Conservation (phyloP, 306 rosid species). For the barrel medic (Medicago truncatula) region DNA sequence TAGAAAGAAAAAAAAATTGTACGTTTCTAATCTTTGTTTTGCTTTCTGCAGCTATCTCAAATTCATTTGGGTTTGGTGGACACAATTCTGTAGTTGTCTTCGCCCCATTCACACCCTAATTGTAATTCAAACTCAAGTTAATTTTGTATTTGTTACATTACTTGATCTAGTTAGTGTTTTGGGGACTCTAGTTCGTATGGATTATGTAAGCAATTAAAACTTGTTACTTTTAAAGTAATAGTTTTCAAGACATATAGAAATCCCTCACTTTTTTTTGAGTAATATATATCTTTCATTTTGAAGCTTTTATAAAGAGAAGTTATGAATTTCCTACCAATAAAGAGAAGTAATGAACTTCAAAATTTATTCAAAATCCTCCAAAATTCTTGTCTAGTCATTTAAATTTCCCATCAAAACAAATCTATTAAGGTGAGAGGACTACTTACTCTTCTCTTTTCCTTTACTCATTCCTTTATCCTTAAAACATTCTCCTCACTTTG, state of each 20-base stretch:
- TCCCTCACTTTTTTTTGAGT: not conserved
- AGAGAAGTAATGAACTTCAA: too few relatives aligned
- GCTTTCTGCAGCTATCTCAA: slow-evolving; percentile 64
- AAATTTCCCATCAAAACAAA: too few relatives aligned
- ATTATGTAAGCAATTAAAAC: slow-evolving; percentile 13
- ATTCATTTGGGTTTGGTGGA: slow-evolving; percentile 84
- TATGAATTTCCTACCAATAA: too few relatives aligned
- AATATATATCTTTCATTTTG: too few relatives aligned
- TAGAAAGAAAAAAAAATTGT: not conserved
- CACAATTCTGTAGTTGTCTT: slow-evolving; percentile 78
- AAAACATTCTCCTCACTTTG: too few relatives aligned
- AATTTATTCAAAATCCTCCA: too few relatives aligned
- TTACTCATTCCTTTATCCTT: too few relatives aligned
- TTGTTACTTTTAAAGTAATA: not conserved
- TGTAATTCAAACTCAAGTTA: slow-evolving; percentile 23
- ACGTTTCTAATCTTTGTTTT: slow-evolving; percentile 19
- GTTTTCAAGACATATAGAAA: not conserved
- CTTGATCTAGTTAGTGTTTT: slow-evolving; percentile 11
- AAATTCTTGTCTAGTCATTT: too few relatives aligned
- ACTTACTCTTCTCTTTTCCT: too few relatives aligned
- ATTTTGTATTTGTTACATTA: not conserved
- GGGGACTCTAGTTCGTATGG: slow-evolving; percentile 32
- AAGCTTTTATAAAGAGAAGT: too few relatives aligned
- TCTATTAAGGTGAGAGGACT: too few relatives aligned
- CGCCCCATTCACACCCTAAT: slow-evolving; percentile 62